Base-by-base conservation (phyloP, 176 grass and related monocot species). In the Oryza glaberrima region DNA sequence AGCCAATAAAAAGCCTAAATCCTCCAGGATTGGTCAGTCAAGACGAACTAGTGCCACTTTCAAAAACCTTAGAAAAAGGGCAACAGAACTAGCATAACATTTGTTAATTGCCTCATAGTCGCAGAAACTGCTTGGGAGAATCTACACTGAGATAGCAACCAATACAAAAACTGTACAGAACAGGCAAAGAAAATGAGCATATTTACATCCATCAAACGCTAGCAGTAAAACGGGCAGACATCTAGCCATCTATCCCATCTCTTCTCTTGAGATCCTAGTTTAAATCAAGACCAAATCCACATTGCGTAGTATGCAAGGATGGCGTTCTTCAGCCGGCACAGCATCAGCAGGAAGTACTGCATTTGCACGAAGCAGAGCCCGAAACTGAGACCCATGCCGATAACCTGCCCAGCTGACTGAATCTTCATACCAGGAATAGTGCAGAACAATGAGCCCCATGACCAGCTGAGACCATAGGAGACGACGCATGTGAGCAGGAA, bases 271-370 rank as follows among this genome's bases (percentile, higher is more conserved):
- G 35, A 23, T 19, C 5, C n/a, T 11, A 86, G 11, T 3, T 3
- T 5, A 9, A 72, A 76, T 83, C 58, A 90, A 69, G 88, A 90
- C 88, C 84, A 90, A 66, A 90, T 86, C 88, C 84, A 86, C 79
- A 90, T 63, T 5, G 84, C 88, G 20, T 90, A 90, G 84, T 83
- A 90, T 0, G 79, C 84, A 22, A 90, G 60, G 11, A 63, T 15
- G 48, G 68, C 79, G 1, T 86, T 90, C 75, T 86, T 90, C 61
- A 90, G 84, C 38, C 88, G 81, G 60, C 84, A 90, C 26, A 90
- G 28, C 75, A 90, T 26, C 61, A 90, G 75, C 75, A 90, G 68
- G 80, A 90, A 90, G 69, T 83, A 90, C 38, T 83, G 88, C 75
- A 90, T 86, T 45, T 90, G 88, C 5, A n/a, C 79, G 16, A 63